A percentile compares a stretch with the other conserved stretches of the same genome.
Evolutionary conservation across 139 green algal genomes (phyloP).

Genomic region (Deuterostichococcus epilithicus): DNA sequence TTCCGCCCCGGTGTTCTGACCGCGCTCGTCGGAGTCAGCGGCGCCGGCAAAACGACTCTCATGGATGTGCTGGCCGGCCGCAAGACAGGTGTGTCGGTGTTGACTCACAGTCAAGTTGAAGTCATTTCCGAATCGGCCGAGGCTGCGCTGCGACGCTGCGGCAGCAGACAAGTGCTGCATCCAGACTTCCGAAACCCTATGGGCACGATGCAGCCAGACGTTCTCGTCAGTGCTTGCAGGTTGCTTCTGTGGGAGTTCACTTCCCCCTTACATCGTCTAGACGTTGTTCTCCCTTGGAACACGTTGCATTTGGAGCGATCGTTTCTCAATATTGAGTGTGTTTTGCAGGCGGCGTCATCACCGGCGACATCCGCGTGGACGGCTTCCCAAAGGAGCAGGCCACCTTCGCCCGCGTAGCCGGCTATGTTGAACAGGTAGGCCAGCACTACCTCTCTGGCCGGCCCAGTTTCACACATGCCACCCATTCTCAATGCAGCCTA

Average conservation of each 20-base stretch:
- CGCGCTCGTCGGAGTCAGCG: constrained; percentile 35
- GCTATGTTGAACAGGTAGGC: constrained; percentile 30
- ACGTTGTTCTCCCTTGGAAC: background rate
- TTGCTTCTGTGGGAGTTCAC: background rate
- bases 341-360: constrained; percentile 26
- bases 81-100: constrained; percentile 52
- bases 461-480: background rate
- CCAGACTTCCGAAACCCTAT: background rate
- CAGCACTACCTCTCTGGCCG: background rate
- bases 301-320: background rate
- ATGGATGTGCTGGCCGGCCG: constrained; percentile 59
- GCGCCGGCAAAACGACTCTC: constrained; percentile 53
- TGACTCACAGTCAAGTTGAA: too few relatives aligned
- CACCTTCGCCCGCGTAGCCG: constrained; percentile 40
- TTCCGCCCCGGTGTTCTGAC: constrained; percentile 31
- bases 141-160: background rate
- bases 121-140: background rate
- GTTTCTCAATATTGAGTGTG: background rate
- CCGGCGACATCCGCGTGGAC: constrained; percentile 58
- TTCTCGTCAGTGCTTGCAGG: background rate
- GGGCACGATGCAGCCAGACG: background rate
- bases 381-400: constrained; percentile 36
- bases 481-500: background rate
- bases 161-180: background rate
- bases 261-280: background rate